Base-by-base conservation (phyloP, 495 filamentous ascomycete genomes). In the Penicillium mononematosum region DNA sequence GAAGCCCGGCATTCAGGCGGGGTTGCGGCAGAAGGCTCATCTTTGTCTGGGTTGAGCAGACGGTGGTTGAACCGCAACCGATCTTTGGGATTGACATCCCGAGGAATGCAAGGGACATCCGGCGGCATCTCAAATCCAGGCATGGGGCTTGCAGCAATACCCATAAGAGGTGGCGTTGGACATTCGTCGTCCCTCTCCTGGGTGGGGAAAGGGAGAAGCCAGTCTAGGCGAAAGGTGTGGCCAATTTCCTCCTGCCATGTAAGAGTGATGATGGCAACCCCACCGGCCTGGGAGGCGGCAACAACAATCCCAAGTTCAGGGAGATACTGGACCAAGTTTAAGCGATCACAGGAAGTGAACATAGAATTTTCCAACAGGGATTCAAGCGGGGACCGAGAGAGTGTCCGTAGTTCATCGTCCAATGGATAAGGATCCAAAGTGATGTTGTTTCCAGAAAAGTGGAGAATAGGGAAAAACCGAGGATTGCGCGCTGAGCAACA, bases 291-390 rank as follows among this genome's bases (percentile, higher is more conserved):
- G 5, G 86, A 87, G 7, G 83, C 92, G 0, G 86, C 80, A 9
- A 92, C 73, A 4, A 96, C 82, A 29, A 97, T 75, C 6, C 84
- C 88, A 17, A 95, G 78, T 56, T 94, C 88, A 0, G 89, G 89
- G 25, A 97, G 83, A 53, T 89, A 83, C 24, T 84, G 73, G 6
- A 87, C 71, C 83, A 93, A 88, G 72, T 88, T 90, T 25, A 96
- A 75, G 5, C 93, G 87, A 63, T 92, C 82, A 53, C 79, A 80
- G 19, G 67, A 59, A 34, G 54, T 43, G 36, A 76, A 72, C 22
- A 71, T 67, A n/a, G 71, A 65, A 14, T 79, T 66, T 54, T 72
- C 11, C 79, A 77, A 42, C 68, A 70, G 12, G 2, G 36, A 20
- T 22, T 32, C 16, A 20, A 88, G 76, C 20, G 78, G 78, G 2